Base-by-base conservation (phyloP, 2,329 filamentous ascomycete genomes). In the Ceratocystis huliohia region DNA sequence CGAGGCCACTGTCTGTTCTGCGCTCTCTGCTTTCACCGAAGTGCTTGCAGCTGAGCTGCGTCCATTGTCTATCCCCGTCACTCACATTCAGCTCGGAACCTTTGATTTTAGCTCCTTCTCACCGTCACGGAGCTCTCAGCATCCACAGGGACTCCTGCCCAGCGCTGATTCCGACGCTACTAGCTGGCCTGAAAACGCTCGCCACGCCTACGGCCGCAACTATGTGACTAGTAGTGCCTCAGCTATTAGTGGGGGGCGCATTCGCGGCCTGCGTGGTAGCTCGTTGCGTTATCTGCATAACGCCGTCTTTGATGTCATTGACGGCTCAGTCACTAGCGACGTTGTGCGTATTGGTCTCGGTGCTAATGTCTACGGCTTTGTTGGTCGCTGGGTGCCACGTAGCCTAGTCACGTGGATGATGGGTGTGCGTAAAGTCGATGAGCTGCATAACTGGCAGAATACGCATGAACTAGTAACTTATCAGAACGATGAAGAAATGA, bases 361-460 rank as follows among this genome's bases (percentile, higher is more conserved):
- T 5, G 90, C 91, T 63, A 81, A 88, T 66, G 80, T 91, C 0
- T 97, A 97, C 75, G 88, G 89, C 48, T 81, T 96, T 37, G 88
- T 97, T 6, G 94, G 92, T 5, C 82, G 84, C 48, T 93, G 88
- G 83, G 81, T 88, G 28, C 93, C 94, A 1, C 81, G 84, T 22
- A 82, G 85, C 2, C 74, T 96, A 17, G 88, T 97, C n/a, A 86
- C 86, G 1, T 94, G 90, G 88, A 96, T 97, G 88, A 88, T 97
- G 84, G 91, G 91, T 10, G 83, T 92, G 67, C 80, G 86, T 68
- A 78, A 78, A 66, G 84, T 87, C 17, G 80, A 84, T 65, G 79
- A 84, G 73, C 75, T 85, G 61, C 79, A 79, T 62, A 74, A 78
- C 1, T 84, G 81, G 81, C 81, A 83, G 72, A 76, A 76, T 17